Evolutionary conservation across 352 stramenopile species (phyloP), one percentile per base, ranked within the genome.

Genomic region (Pythium aquatile): DNA sequence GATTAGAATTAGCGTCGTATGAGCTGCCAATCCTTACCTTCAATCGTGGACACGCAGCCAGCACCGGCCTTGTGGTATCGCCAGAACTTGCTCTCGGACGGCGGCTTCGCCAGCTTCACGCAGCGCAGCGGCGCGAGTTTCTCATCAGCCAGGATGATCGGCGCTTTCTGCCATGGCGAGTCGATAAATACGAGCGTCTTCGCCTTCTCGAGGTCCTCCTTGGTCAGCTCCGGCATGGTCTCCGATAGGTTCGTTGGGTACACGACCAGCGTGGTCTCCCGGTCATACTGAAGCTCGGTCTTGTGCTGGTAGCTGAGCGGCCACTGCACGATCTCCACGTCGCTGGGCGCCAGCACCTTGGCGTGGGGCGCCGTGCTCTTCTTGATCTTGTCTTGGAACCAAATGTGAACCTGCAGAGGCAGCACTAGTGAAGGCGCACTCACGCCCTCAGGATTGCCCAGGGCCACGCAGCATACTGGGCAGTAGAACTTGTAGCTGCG

Each of bases 401-500:
- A 88, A 51, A 96, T 85, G 67, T 94, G 76, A 20, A 96, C 78
- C 26, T 87, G 72, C 37, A 96, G 63, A n/a, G 87, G 87, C 53
- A 96, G 71, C 55, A 62, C 69, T 9, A 93, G 70, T 40, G 68
- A 56, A 32, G 87, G 87, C 30, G 91, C 82, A 11, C 53, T 57
- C 47, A 79, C 76, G 49, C 67, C 66, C 24, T 79, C 61, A 0
- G 87, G 83, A 5, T 74, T 73, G n/a, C 85, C 84, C 51, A 96
- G 55, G 7, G 81, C 55, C 9, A 91, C 70, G 39, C 66, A 88
- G 71, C 87, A 96, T 40, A 72, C 80, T 1, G 85, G 85, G 40
- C 87, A 96, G 65, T 91, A 96, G 66, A 92, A 96, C 73, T 94
- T 94, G 77, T 87, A 93, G 77, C 82, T 96, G 60, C 78, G 82